phyloP scores from a whole-genome alignment of 2,329 filamentous ascomycete genomes.

The Parastagonospora avenae region DNA sequence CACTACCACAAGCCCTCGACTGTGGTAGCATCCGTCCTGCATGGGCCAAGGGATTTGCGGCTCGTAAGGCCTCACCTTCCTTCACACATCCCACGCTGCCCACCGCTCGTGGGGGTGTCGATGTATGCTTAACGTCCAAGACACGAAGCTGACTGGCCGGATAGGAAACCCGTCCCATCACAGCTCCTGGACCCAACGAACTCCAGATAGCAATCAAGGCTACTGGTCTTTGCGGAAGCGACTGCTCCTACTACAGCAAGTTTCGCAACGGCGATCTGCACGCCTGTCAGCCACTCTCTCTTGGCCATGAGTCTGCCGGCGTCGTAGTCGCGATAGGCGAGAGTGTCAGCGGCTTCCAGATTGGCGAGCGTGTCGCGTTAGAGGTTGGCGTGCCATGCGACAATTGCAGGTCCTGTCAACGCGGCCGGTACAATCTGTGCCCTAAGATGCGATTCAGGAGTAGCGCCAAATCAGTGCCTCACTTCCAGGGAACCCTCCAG shows the following conservation, averaged over 20 bases:
- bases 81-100: constrained; percentile 40
- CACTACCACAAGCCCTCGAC: constrained; percentile 45
- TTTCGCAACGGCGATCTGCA: constrained; percentile 74
- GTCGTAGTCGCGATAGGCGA: constrained; percentile 47
- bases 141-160: constrained; percentile 29
- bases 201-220: constrained; percentile 69
- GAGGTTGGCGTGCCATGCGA: constrained; percentile 51
- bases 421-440: constrained; percentile 51
- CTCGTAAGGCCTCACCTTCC: constrained; percentile 46
- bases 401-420: constrained; percentile 49
- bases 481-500: constrained; percentile 52
- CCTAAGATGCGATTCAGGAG: constrained; percentile 50
- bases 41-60: constrained; percentile 51
- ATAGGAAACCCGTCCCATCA: constrained; percentile 62
- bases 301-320: constrained; percentile 53
- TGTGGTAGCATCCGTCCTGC: constrained; percentile 49
- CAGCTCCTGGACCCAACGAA: constrained; percentile 61
- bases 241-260: constrained; percentile 74
- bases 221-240: constrained; percentile 72
- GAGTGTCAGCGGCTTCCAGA: constrained; percentile 44
- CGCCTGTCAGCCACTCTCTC: constrained; percentile 67
- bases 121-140: constrained; percentile 16
- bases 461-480: constrained; percentile 51
- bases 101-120: constrained; percentile 39
- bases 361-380: constrained; percentile 49